These are phyloP conservation scores for Phragmites australis DNA, from an alignment of 176 grass and related monocot genomes.

Conservation along the genomic window DNA sequence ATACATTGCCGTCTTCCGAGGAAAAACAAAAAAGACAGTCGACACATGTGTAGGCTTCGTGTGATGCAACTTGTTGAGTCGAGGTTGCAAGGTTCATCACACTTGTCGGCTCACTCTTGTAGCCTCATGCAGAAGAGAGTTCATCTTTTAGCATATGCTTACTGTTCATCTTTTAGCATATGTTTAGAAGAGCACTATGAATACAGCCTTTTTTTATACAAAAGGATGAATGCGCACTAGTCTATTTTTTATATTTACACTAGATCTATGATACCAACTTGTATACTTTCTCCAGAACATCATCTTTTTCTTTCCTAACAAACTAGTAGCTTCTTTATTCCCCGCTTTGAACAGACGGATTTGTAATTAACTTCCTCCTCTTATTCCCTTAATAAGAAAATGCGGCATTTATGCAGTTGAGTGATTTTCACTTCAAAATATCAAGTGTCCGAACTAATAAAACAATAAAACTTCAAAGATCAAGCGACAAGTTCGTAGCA, in stretches of 20 bases:
- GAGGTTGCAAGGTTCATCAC: neutral
- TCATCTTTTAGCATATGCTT: neutral
- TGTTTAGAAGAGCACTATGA: no score
- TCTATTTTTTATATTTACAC: no score
- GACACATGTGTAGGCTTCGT: neutral
- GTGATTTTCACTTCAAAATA: neutral
- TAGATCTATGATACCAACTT: no score
- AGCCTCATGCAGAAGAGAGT: neutral
- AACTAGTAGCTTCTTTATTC: no score
- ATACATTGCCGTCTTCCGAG: no score
- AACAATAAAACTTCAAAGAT: neutral
- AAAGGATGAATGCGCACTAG: no score
- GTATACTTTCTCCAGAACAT: no score
- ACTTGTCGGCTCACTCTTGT: neutral
- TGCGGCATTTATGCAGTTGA: neutral
- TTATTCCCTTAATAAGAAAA: neutral
- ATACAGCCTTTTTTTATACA: no score
- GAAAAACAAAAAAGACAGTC: neutral
- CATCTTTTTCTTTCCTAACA: no score
- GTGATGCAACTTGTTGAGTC: neutral
- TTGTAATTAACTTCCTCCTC: neutral
- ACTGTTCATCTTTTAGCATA: neutral
- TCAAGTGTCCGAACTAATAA: neutral
- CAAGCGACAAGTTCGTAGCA: slow-evolving; percentile 4
- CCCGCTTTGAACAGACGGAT: neutral